These are phyloP conservation scores for Pelargonium cotyledonis DNA, from an alignment of 441 rosid genomes.

Conservation along the genomic window DNA sequence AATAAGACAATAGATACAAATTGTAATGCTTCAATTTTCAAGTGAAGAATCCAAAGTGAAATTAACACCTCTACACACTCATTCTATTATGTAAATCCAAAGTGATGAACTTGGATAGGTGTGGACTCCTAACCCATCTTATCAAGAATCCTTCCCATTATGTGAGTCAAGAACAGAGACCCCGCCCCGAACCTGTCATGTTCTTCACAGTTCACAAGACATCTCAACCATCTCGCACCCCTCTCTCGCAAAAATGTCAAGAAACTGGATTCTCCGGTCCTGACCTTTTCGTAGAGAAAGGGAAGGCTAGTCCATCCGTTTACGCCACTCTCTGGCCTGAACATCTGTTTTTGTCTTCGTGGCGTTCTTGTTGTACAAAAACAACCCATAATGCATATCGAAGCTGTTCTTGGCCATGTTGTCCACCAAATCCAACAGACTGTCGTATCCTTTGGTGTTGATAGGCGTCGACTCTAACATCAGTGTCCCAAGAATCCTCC, in stretches of 20 bases:
- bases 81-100: too few species aligned
- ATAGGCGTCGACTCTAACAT: conserved; percentile 44
- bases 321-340: conserved; percentile 68
- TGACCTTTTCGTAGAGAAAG: conserved; percentile 54
- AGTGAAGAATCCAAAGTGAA: background rate
- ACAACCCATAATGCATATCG: conserved; percentile 67
- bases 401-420: conserved; percentile 56
- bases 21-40: background rate
- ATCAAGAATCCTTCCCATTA: too few species aligned
- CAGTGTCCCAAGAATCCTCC: conserved; percentile 42
- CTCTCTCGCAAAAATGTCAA: conserved; percentile 49
- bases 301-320: conserved; percentile 47
- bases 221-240: conserved; percentile 63
- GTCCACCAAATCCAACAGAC: conserved; percentile 45
- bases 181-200: conserved; percentile 27
- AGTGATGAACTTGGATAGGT: too few species aligned
- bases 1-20: conserved; percentile 22
- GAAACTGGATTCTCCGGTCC: conserved; percentile 41
- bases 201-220: conserved; percentile 59
- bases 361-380: conserved; percentile 54
- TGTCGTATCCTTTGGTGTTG: conserved; percentile 50
- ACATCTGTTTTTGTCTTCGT: too few species aligned
- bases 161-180: too few species aligned
- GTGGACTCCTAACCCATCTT: too few species aligned
- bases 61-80: too few species aligned